These are phyloP conservation scores for Schizopora paradoxa DNA, from an alignment of 1,284 basidiomycete genomes.

Conservation along the genomic window DNA sequence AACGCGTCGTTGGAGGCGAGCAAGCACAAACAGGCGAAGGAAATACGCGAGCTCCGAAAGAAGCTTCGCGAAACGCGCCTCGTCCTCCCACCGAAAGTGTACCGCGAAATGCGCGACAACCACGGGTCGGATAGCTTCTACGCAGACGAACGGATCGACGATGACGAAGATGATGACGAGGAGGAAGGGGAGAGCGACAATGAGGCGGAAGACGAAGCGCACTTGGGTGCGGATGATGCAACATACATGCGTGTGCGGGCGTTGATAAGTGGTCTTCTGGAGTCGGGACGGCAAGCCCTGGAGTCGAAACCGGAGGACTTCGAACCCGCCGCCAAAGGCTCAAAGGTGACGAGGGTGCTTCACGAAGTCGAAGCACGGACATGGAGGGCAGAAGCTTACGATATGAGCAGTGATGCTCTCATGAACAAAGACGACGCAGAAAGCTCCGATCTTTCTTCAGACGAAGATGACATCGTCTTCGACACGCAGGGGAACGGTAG, in stretches of 20 bases:
- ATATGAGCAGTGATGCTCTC: conserved; percentile 23
- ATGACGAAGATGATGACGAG: conserved; percentile 40
- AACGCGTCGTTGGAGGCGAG: conserved; percentile 68
- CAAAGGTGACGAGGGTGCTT: no score
- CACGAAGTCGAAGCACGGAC: conserved; percentile 61
- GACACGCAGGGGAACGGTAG: conserved; percentile 25
- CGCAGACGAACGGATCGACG: no score
- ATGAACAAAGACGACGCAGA: conserved; percentile 21
- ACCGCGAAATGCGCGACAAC: conserved; percentile 48
- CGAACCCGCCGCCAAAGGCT: conserved; percentile 44
- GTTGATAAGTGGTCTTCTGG: conserved; percentile 59
- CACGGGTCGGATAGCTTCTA: conserved; percentile 31
- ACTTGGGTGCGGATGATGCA: conserved; percentile 41
- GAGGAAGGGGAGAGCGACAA: conserved; percentile 33
- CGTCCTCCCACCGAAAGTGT: conserved; percentile 63
- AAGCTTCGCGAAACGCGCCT: conserved; percentile 74
- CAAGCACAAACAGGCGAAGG: conserved; percentile 72
- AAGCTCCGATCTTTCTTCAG: conserved; percentile 21
- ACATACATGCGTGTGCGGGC: conserved; percentile 52
- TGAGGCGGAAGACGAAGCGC: conserved; percentile 23
- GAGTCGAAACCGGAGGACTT: conserved; percentile 51
- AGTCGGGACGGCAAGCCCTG: conserved; percentile 57
- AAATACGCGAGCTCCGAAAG: conserved; percentile 70
- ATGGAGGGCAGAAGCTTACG: conserved; percentile 40
- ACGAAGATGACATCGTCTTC: conserved; percentile 20